Conservation (phyloP, 1,284 basidiomycete species). For the Ganoderma lingzhi region DNA sequence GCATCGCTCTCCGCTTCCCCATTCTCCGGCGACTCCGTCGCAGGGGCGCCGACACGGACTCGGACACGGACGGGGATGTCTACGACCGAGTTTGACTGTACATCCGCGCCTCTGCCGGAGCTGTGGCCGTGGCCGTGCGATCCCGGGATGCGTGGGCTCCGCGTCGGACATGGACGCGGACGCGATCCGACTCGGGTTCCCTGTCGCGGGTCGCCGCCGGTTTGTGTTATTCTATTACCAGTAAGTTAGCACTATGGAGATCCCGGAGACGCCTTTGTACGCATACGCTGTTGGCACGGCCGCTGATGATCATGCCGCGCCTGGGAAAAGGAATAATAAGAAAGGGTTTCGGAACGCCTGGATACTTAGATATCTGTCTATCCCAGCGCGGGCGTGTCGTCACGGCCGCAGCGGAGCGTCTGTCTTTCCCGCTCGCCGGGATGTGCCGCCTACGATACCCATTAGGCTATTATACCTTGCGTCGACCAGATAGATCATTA, state of each 20-base stretch:
- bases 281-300: background rate
- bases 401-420: background rate
- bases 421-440: background rate
- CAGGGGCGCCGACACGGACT: background rate
- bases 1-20: background rate
- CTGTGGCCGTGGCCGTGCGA: background rate
- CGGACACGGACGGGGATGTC: background rate
- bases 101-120: background rate
- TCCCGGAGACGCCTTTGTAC: background rate
- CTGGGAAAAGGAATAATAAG: background rate
- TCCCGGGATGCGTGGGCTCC: background rate
- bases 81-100: background rate
- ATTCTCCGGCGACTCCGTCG: background rate
- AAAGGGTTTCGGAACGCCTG: background rate
- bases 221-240: background rate
- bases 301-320: background rate
- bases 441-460: background rate
- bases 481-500: background rate
- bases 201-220: background rate
- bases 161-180: background rate
- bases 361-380: background rate
- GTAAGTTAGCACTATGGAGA: background rate
- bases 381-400: background rate
- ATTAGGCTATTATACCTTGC: background rate
- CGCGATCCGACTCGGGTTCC: background rate